These are phyloP conservation scores for Arachnopeziza araneosa DNA, from an alignment of 2,329 filamentous ascomycete genomes.

Conservation along the genomic window DNA sequence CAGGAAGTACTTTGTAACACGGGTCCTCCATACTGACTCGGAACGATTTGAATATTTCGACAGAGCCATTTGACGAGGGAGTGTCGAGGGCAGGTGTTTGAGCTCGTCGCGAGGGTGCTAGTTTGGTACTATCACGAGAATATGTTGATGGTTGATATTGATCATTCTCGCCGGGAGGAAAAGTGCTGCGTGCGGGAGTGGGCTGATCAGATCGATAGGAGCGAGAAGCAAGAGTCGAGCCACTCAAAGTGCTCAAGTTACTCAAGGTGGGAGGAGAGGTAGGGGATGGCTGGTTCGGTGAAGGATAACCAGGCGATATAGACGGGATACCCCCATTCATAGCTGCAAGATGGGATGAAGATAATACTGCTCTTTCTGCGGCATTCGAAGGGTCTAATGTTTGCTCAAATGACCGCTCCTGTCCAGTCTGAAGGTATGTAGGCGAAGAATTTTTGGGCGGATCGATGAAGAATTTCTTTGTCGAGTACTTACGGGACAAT, in stretches of 20 bases:
- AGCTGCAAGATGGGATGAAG: conserved; percentile 64
- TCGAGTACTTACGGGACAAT: conserved; percentile 68
- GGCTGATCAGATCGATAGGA: conserved; percentile 54
- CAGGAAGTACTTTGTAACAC: conserved; percentile 93
- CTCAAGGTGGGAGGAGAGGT: conserved; percentile 53
- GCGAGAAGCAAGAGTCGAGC: conserved; percentile 49
- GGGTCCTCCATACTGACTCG: conserved; percentile 97
- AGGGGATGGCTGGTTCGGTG: conserved; percentile 64
- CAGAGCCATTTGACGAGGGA: conserved; percentile 50
- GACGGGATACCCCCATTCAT: conserved; percentile 56
- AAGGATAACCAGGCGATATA: conserved; percentile 51
- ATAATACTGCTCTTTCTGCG: conserved; percentile 59
- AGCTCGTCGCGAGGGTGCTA: conserved; percentile 44
- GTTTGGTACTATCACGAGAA: conserved; percentile 29
- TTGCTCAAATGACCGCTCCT: conserved; percentile 60
- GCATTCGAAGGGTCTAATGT: conserved; percentile 64
- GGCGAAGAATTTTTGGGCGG: conserved; percentile 73
- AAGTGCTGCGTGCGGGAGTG: conserved; percentile 49
- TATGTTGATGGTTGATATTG: conserved; percentile 25
- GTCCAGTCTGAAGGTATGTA: conserved; percentile 63
- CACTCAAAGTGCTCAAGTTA: conserved; percentile 15
- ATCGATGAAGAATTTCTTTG: conserved; percentile 69
- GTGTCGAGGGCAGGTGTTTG: conserved; percentile 60
- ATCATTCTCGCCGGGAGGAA: conserved; percentile 43
- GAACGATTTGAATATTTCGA: conserved; percentile 99